Percentiles rank a stretch among this genome's conserved stretches.
Conservation (phyloP, 1,284 basidiomycete species). For the Pascua guehoae region DNA sequence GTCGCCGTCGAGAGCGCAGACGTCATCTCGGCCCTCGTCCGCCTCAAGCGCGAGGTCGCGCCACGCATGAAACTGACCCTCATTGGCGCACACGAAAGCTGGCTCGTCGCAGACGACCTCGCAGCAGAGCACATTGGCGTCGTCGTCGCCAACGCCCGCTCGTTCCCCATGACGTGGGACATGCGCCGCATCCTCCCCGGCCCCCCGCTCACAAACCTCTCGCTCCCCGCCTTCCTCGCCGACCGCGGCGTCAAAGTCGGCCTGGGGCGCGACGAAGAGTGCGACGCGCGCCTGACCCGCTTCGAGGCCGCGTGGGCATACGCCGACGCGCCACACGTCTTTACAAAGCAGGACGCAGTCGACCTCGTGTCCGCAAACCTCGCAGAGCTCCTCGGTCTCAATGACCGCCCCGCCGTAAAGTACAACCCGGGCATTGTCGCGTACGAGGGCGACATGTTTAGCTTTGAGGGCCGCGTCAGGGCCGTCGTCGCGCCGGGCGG, state of each 20-base stretch:
- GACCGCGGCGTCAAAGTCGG: conserved; percentile 69
- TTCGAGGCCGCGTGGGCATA: conserved; percentile 68
- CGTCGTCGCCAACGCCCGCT: conserved; percentile 61
- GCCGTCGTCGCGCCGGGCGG: conserved; percentile 29
- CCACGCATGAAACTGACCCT: conserved; percentile 52
- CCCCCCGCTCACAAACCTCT: conserved; percentile 66
- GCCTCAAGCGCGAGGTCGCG: conserved; percentile 69
- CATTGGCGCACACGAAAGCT: conserved; percentile 67
- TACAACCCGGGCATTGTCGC: conserved; percentile 60
- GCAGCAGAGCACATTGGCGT: conserved; percentile 66
- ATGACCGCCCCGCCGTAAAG: conserved; percentile 17
- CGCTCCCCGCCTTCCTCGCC: conserved; percentile 61
- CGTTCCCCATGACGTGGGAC: conserved; percentile 68
- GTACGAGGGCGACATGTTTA: conserved; percentile 52
- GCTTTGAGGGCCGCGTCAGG: conserved; percentile 32
- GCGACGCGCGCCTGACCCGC: conserved; percentile 63
- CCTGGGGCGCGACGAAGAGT: conserved; percentile 61
- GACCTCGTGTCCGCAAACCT: conserved; percentile 62
- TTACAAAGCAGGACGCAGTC: conserved; percentile 58
- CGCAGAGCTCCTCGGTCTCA: conserved; percentile 62
- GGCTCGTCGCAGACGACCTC: conserved; percentile 65
- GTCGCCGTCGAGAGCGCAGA: conserved; percentile 68
- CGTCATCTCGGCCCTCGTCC: conserved; percentile 67
- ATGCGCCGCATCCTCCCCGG: conserved; percentile 65
- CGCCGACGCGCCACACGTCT: conserved; percentile 49